phyloP scores from a whole-genome alignment of 108 stramenopile genomes.

The Cyclotella sp. region DNA sequence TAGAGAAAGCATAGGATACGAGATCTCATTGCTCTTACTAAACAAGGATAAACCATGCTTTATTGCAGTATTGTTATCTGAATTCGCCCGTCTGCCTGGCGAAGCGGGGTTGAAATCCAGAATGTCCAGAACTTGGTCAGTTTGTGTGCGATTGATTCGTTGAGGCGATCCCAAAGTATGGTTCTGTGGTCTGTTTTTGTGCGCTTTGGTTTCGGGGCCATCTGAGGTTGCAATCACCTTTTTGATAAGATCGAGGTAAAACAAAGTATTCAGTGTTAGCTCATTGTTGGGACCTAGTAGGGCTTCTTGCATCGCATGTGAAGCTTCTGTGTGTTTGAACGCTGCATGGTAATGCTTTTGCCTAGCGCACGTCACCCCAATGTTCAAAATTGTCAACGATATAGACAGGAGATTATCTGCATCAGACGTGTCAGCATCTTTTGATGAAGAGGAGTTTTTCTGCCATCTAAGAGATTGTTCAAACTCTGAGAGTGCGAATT shows the following conservation, averaged over 20 bases:
- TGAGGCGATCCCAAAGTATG: neutral
- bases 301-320: slow-evolving; percentile 30
- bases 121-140: neutral
- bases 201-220: neutral
- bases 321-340: slow-evolving; percentile 14
- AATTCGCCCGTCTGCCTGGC: neutral
- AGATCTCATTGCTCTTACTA: slow-evolving; percentile 19
- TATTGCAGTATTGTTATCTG: neutral
- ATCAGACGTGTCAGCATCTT: slow-evolving; percentile 2
- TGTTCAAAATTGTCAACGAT: slow-evolving; percentile 36
- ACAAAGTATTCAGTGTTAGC: slow-evolving; percentile 24
- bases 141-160: neutral
- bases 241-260: slow-evolving; percentile 26
- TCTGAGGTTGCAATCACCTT: slow-evolving; percentile 6
- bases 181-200: neutral
- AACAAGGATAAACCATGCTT: slow-evolving; percentile 1
- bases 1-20: slow-evolving; percentile 43
- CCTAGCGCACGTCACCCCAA: slow-evolving; percentile 27
- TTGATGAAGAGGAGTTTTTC: slow-evolving; percentile 18
- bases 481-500: slow-evolving; percentile 22
- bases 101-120: neutral
- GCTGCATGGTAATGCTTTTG: slow-evolving; percentile 30
- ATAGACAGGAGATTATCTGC: slow-evolving; percentile 30
- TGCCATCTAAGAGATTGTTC: slow-evolving; percentile 28
- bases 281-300: slow-evolving; percentile 15